Percentiles rank a stretch among this genome's conserved stretches.
phyloP scores from a whole-genome alignment of 371 early-diverging fungal genomes.

The Chytridium lagenaria region DNA sequence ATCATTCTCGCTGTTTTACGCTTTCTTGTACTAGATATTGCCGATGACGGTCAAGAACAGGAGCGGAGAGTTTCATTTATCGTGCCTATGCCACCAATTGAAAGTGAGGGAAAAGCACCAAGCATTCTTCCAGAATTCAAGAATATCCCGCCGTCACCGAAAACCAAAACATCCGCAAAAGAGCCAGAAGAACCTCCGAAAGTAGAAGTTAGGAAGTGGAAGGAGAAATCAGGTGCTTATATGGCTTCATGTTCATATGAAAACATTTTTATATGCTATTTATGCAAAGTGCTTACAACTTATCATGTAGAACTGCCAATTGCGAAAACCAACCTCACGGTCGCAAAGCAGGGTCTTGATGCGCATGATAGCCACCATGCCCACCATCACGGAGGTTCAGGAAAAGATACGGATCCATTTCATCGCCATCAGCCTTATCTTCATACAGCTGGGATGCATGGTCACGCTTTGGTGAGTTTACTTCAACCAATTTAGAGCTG shows the following conservation, averaged over 20 bases:
- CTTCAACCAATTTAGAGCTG: no score
- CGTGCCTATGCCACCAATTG: not conserved
- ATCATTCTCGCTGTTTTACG: no score
- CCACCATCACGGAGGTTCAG: not conserved
- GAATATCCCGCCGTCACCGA: no score
- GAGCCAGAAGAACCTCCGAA: not conserved
- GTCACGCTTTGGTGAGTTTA: conserved; percentile 18
- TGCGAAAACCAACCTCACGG: conserved; percentile 12
- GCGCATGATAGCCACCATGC: no score
- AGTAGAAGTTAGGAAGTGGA: not conserved
- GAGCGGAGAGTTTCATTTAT: conserved; percentile 17
- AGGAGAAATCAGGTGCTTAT: conserved; percentile 3
- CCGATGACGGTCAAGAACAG: conserved; percentile 4
- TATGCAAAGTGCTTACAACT: no score
- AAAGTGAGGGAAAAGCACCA: not conserved
- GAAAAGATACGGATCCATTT: conserved; percentile 13
- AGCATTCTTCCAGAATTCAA: not conserved
- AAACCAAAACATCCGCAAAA: not conserved
- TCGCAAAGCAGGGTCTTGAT: not conserved
- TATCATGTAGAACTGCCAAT: conserved; percentile 19
- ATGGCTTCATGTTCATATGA: not conserved
- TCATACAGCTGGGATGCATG: conserved; percentile 32
- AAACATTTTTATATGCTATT: not conserved
- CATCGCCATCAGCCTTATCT: conserved; percentile 29
- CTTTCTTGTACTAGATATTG: not conserved